Evolutionary conservation across 139 green algal species (phyloP), one percentile per base, ranked within the genome.

Genomic region (Penium margaritaceum): DNA sequence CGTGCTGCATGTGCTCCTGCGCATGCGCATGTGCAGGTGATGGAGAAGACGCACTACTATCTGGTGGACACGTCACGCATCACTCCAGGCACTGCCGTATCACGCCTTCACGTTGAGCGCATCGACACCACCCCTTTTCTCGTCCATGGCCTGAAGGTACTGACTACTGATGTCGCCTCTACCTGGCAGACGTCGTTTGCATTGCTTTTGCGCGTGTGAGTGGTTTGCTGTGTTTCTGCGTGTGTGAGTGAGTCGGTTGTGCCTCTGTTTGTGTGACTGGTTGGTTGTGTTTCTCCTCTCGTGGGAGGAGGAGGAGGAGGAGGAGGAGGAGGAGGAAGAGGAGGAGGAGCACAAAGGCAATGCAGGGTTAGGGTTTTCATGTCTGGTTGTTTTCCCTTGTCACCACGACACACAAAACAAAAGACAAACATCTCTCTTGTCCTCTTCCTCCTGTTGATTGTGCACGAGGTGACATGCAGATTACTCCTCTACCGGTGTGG

Each of bases 11-110:
- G n/a, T n/a, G n/a, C n/a, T n/a, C n/a, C n/a, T n/a, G n/a, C n/a
- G n/a, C n/a, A n/a, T n/a, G n/a, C n/a, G n/a, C n/a, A n/a, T n/a
- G n/a, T n/a, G n/a, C 62, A 79, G 62, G 72, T 79, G 51, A 73
- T 73, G 62, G 64, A 65, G 30, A 79, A 74, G 64, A 79, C 72
- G 46, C 72, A 79, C 72, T 79, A 79, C 62, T 79, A 79, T 39
- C 36, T 79, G 21, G 5, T 79, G 41, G 61, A 74, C 47, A 55
- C 36, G 12, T 43, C 30, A 24, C 5, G 0, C 14, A 15, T 79
- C 19, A 43, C 35, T 0, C 32, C 34, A 9, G 72, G 72, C 36
- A 79, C 72, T 0, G 72, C 72, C 27, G 72, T 79, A 19, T 79
- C 72, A 19, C 7, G 19, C 1, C 33, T 79, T 17, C 30, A 47